phyloP scores from a whole-genome alignment of 352 stramenopile species.

The Globisporangium takayamanum region DNA sequence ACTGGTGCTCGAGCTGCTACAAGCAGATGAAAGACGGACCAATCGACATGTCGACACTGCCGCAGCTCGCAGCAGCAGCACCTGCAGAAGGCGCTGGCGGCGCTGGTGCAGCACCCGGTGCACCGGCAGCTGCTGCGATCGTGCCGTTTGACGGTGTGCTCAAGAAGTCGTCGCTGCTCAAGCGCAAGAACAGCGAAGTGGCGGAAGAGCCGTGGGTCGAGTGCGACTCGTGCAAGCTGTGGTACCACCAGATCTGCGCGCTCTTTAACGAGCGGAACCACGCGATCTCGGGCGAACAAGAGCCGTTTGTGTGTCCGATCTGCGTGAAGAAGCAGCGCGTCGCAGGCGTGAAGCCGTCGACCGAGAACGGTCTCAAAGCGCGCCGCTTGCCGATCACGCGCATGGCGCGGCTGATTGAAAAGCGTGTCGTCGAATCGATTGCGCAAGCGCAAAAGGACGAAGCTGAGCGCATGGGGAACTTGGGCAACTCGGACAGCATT shows the following conservation, averaged over 20 bases:
- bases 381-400: conserved; percentile 72
- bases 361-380: conserved; percentile 79
- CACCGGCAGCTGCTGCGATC: conserved; percentile 16
- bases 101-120: conserved; percentile 1
- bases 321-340: conserved; percentile 81
- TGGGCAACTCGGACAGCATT: conserved; percentile 81
- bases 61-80: conserved; percentile 60
- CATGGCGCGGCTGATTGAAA: conserved; percentile 83
- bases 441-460: conserved; percentile 73
- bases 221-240: conserved; percentile 97
- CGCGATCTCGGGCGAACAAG: conserved; percentile 85
- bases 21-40: conserved; percentile 89
- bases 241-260: conserved; percentile 99
- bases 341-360: conserved; percentile 61
- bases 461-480: conserved; percentile 65
- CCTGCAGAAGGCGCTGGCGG: conserved; percentile 22
- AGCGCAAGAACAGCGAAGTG: conserved; percentile 98
- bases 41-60: conserved; percentile 88
- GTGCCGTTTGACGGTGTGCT: conserved; percentile 65
- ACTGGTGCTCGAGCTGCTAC: conserved; percentile 87
- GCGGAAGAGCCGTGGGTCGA: conserved; percentile 97
- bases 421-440: conserved; percentile 67
- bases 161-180: conserved; percentile 92
- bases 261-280: conserved; percentile 99
- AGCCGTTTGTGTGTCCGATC: conserved; percentile 83